Evolutionary conservation across 116 monocot species (phyloP), one percentile per base, ranked within the genome.

Genomic region (Phalaenopsis hybrid): DNA sequence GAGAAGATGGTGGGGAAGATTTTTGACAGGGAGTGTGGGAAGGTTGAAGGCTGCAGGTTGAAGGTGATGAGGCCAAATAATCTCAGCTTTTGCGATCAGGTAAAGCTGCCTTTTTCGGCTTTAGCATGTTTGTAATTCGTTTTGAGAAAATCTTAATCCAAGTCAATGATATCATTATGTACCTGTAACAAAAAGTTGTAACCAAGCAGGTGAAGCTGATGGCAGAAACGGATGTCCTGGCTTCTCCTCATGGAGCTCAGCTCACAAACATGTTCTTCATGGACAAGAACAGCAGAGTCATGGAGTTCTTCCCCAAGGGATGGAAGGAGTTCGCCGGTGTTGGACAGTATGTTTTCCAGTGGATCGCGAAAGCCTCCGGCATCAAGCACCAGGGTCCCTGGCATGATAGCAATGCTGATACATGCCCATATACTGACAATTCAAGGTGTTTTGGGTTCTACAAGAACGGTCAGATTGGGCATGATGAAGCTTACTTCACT

Each of bases 231-330:
- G 89, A 91, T 33, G 43, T 87, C 4, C 17, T 91, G 20, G 87
- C 80, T 25, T 73, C 87, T 0, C 79, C 82, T 16, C 91, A 89
- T 37, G 91, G 91, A 7, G 91, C 83, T 25, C 87, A 91, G 73
- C 25, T 91, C 63, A 91, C 89, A 4, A 89, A 87, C 83, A 81
- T 91, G 81, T 70, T 87, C 74, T 89, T 88, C 79, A 89, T 91
- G 91, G 81, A 91, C 79, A 91, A 82, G 81, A 91, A 88, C 79
- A 85, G 88, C 73, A 89, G 89, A 55, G 15, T 55, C 16, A 55
- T 55, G 55, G 55, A 91, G 89, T 88, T 91, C 82, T 88, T 86
- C 76, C 88, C 86, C 11, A 91, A 85, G 16, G 86, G 91, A 33
- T 91, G 88, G 88, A 57, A 59, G 65, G 86, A 91, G 69, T 44